Evolutionary conservation across 306 rosid species (phyloP).

Genomic region (Coriaria nepalensis): DNA sequence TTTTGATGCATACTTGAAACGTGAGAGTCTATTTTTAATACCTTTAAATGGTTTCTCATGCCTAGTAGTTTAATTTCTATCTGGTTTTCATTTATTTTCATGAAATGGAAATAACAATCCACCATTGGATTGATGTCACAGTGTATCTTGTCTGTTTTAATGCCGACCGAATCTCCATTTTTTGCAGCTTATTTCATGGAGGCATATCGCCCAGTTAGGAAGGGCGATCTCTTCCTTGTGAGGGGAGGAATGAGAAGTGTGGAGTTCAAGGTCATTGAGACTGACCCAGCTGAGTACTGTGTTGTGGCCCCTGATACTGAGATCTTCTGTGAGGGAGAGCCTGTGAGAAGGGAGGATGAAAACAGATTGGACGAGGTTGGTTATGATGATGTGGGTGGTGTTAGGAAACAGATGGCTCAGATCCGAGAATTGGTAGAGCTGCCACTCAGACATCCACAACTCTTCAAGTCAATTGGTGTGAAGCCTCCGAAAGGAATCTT

Average conservation of each 20-base stretch:
- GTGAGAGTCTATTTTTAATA: conserved; percentile 6
- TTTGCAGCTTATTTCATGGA: conserved; percentile 54
- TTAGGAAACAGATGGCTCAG: conserved; percentile 62
- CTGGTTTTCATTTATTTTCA: too few relatives aligned
- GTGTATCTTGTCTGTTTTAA: not conserved
- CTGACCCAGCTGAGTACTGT: conserved; percentile 51
- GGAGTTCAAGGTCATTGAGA: conserved; percentile 61
- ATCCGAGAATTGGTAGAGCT: conserved; percentile 58
- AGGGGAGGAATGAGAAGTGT: conserved; percentile 63
- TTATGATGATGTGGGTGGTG: conserved; percentile 63
- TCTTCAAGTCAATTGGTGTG: conserved; percentile 55
- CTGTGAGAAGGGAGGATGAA: conserved; percentile 53
- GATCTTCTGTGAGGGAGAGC: conserved; percentile 53
- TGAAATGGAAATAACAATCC: too few relatives aligned
- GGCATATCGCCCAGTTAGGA: conserved; percentile 56
- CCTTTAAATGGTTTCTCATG: not conserved
- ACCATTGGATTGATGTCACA: not conserved
- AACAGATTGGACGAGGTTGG: conserved; percentile 53
- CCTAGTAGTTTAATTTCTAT: too few relatives aligned
- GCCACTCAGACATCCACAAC: conserved; percentile 59
- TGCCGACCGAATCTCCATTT: not conserved
- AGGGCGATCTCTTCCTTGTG: conserved; percentile 56
- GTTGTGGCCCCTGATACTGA: conserved; percentile 59
- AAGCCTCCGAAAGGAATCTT: conserved; percentile 63
- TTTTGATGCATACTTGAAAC: conserved; percentile 18